Percentiles rank a stretch among this genome's conserved stretches.
Conservation (phyloP, 2,329 filamentous ascomycete species). For the Fonsecaea nubica region DNA sequence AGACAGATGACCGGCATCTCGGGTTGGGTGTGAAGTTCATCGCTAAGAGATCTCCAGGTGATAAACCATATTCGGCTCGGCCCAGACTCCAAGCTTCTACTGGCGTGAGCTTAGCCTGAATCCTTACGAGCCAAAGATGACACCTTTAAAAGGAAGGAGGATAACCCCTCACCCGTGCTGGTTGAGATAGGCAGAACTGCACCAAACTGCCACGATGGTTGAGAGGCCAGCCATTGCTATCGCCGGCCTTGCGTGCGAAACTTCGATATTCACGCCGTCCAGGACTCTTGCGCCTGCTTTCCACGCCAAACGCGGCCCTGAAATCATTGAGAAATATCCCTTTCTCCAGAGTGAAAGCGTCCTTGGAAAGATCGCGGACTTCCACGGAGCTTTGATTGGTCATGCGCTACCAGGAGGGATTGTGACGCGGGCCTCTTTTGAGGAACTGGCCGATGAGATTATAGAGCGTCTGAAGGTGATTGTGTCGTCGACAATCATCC, state of each 20-base stretch:
- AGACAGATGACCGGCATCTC: not conserved
- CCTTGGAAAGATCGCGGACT: not conserved
- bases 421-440: conserved; percentile 13
- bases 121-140: not conserved
- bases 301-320: conserved; percentile 13
- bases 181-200: not conserved
- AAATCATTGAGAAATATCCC: conserved; percentile 11
- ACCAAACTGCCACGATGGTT: not conserved
- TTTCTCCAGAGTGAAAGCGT: not conserved
- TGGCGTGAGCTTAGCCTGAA: not conserved
- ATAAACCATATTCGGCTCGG: not conserved
- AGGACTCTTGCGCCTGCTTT: conserved; percentile 10
- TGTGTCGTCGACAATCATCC: conserved; percentile 6
- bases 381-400: conserved; percentile 16
- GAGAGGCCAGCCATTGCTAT: conserved; percentile 7
- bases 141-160: conserved; percentile 7
- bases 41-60: not conserved
- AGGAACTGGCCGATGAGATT: conserved; percentile 14
- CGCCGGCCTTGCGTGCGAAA: conserved; percentile 18
- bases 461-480: conserved; percentile 1
- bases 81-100: not conserved
- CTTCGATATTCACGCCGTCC: conserved; percentile 14
- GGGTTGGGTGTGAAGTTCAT: not conserved
- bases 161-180: not conserved
- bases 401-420: conserved; percentile 15